Evolutionary conservation across 495 filamentous ascomycete species (phyloP).

Genomic region (Umbilicaria muhlenbergii): DNA sequence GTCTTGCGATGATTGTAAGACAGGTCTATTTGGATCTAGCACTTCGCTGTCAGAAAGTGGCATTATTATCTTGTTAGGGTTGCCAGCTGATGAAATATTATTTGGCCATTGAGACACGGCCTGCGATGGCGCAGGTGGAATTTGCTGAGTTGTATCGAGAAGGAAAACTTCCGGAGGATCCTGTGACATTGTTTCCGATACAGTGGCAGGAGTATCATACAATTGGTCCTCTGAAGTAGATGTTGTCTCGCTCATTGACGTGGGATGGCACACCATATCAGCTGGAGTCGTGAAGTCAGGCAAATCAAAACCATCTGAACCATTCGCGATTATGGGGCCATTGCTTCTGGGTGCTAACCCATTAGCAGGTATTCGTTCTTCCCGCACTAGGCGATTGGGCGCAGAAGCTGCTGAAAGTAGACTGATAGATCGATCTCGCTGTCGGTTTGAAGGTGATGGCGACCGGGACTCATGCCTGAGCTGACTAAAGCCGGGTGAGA

Average conservation of each 20-base stretch:
- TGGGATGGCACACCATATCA: slow-evolving; percentile 4
- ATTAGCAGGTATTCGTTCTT: slow-evolving; percentile 5
- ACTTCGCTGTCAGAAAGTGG: slow-evolving; percentile 14
- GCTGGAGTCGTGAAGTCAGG: slow-evolving; percentile 7
- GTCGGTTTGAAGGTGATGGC: slow-evolving; percentile 15
- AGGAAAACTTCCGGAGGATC: slow-evolving; percentile 24
- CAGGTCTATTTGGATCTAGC: no score
- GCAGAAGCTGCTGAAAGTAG: slow-evolving; percentile 14
- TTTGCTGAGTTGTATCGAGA: slow-evolving; percentile 22
- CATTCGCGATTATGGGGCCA: slow-evolving; percentile 30
- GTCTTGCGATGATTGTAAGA: no score
- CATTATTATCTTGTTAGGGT: slow-evolving; percentile 15
- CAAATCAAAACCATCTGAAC: slow-evolving; percentile 17
- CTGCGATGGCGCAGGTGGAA: slow-evolving; percentile 17
- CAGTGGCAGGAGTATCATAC: slow-evolving; percentile 12
- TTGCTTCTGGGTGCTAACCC: slow-evolving; percentile 7
- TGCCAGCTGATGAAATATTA: slow-evolving; percentile 6
- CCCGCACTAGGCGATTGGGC: slow-evolving; percentile 5
- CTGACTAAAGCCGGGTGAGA: slow-evolving; percentile 28
- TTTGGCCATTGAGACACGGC: slow-evolving; percentile 14
- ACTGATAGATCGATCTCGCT: slow-evolving; percentile 15
- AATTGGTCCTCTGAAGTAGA: slow-evolving; percentile 7
- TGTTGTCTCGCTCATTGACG: slow-evolving; percentile 9
- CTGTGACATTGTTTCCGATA: slow-evolving; percentile 27
- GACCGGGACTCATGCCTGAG: slow-evolving; percentile 27